Evolutionary conservation across 768 basidiomycete genomes (phyloP).

Genomic region (Cyclocybe cylindracea): DNA sequence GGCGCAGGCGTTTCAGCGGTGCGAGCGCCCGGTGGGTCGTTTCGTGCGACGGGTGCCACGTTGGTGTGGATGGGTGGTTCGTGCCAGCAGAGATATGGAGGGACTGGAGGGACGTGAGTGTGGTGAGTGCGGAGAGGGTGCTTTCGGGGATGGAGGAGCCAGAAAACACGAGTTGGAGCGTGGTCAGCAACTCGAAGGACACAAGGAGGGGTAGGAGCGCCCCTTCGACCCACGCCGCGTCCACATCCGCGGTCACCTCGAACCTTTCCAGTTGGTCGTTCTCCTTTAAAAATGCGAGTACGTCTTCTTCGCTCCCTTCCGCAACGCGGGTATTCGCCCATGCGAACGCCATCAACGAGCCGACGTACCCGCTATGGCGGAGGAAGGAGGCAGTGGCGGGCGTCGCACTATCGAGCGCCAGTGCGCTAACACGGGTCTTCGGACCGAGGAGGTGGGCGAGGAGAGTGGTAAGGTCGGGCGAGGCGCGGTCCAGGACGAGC

Average conservation of each 20-base stretch:
- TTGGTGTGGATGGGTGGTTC: slow-evolving; percentile 19
- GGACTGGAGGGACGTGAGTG: no score
- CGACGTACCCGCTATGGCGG: slow-evolving; percentile 17
- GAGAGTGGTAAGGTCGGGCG: neutral
- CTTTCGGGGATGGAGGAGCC: slow-evolving; percentile 13
- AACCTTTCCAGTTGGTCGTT: slow-evolving; percentile 27
- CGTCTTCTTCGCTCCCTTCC: slow-evolving; percentile 5
- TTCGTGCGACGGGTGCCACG: slow-evolving; percentile 28
- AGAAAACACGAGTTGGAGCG: slow-evolving; percentile 26
- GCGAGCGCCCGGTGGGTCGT: slow-evolving; percentile 19
- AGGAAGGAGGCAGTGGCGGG: slow-evolving; percentile 6
- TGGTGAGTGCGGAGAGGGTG: slow-evolving; percentile 19
- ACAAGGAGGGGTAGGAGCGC: no score
- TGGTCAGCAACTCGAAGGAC: slow-evolving; percentile 19
- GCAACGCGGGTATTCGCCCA: slow-evolving; percentile 16
- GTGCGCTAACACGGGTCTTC: slow-evolving; percentile 8
- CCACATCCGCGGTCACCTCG: slow-evolving; percentile 14
- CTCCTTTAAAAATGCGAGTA: slow-evolving; percentile 19
- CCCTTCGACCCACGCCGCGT: slow-evolving; percentile 15
- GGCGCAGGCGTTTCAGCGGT: slow-evolving; percentile 22
- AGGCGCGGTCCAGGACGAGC: slow-evolving; percentile 16
- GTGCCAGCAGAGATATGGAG: slow-evolving; percentile 30
- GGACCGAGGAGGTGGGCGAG: slow-evolving; percentile 4
- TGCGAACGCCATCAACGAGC: slow-evolving; percentile 21
- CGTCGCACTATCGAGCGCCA: slow-evolving; percentile 14